Evolutionary conservation across 1,284 basidiomycete species (phyloP).

Genomic region (Ceratorhiza oryzae-sativae): DNA sequence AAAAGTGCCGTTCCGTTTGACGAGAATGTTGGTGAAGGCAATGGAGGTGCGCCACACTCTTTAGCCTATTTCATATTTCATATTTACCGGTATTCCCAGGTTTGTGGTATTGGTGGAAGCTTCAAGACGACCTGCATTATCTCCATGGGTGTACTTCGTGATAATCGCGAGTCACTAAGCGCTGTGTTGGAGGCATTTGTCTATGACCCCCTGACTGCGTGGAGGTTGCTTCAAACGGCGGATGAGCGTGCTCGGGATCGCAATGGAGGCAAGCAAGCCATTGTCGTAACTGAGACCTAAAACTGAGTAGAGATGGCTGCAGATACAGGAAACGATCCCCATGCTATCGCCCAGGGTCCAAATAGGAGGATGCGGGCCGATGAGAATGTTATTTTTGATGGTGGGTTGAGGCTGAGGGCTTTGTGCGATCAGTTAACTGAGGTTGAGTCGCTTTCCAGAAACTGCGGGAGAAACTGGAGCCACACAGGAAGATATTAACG

Average conservation of each 20-base stretch:
- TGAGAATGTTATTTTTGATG: conserved; percentile 42
- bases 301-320: neutral
- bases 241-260: conserved; percentile 34
- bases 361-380: conserved; percentile 71
- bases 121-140: conserved; percentile 97
- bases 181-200: conserved; percentile 96
- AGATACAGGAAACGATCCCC: conserved; percentile 38
- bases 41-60: conserved; percentile 82
- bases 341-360: conserved; percentile 64
- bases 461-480: conserved; percentile 60
- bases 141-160: conserved; percentile 94
- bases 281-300: neutral
- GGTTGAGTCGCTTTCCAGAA: conserved; percentile 54
- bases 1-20: conserved; percentile 97
- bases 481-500: conserved; percentile 85
- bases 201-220: conserved; percentile 89
- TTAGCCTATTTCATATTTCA: neutral
- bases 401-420: neutral
- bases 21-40: conserved; percentile 97
- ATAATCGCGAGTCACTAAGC: conserved; percentile 98
- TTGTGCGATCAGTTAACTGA: conserved; percentile 7
- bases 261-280: conserved; percentile 13
- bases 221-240: conserved; percentile 77
- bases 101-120: conserved; percentile 96
- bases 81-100: conserved; percentile 56